These are phyloP conservation scores for Herpetomonas muscarum DNA, from an alignment of 208 protist species.

Conservation along the genomic window DNA sequence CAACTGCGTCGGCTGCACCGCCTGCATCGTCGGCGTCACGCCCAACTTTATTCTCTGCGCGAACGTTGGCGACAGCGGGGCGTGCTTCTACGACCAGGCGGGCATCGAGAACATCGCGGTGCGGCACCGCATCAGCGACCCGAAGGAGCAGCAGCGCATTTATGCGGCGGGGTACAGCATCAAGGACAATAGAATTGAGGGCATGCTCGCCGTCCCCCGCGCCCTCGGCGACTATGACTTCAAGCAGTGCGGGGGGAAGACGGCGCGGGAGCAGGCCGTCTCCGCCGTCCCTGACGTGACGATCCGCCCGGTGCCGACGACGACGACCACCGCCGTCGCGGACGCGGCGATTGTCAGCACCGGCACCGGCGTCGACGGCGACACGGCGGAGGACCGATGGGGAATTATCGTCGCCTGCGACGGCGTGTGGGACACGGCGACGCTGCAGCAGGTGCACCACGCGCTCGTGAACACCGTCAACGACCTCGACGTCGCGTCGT, in stretches of 20 bases:
- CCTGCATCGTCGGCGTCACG: slow-evolving; percentile 75
- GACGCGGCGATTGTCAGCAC: neutral
- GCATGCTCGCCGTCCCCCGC: slow-evolving; percentile 68
- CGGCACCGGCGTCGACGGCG: neutral
- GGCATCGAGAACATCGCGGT: slow-evolving; percentile 43
- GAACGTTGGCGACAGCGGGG: slow-evolving; percentile 76
- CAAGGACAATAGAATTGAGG: slow-evolving; percentile 59
- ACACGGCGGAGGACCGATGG: slow-evolving; percentile 25
- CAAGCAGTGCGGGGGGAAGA: slow-evolving; percentile 70
- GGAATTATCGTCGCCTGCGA: slow-evolving; percentile 80
- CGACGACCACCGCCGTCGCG: slow-evolving; percentile 1
- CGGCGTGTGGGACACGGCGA: slow-evolving; percentile 79
- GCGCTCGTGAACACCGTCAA: slow-evolving; percentile 64
- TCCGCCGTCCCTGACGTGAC: slow-evolving; percentile 60
- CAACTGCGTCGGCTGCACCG: slow-evolving; percentile 68
- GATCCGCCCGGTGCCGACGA: slow-evolving; percentile 47
- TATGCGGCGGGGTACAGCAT: slow-evolving; percentile 57
- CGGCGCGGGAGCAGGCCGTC: slow-evolving; percentile 64
- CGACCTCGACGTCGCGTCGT: slow-evolving; percentile 54
- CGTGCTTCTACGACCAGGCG: slow-evolving; percentile 47
- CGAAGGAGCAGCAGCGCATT: slow-evolving; percentile 47
- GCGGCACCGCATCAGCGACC: slow-evolving; percentile 56
- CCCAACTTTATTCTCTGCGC: slow-evolving; percentile 73
- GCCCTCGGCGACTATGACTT: slow-evolving; percentile 86
- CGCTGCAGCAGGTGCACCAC: slow-evolving; percentile 70